These are phyloP conservation scores for Tetrapisispora pingtungensis DNA, from an alignment of 805 yeast species.

Conservation along the genomic window DNA sequence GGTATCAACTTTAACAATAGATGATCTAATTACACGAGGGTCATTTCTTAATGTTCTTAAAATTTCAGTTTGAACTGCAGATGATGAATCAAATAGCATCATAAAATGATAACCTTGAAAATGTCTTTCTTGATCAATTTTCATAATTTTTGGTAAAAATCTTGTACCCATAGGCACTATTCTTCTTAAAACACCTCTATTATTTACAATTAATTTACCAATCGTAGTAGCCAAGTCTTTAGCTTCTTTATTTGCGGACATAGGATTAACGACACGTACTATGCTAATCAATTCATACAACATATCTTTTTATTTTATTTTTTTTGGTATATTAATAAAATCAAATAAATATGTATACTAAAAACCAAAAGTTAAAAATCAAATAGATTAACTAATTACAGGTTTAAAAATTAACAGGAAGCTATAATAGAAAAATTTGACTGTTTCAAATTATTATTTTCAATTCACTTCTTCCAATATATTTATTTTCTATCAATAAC, in stretches of 20 bases:
- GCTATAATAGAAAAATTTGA: no score
- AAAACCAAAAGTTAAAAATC: no score
- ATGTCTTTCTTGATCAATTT: constrained; percentile 79
- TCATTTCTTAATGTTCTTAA: constrained; percentile 71
- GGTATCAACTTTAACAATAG: constrained; percentile 54
- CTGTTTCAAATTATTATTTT: no score
- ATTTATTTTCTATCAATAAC: no score
- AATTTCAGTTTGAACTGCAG: constrained; percentile 80
- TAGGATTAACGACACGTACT: constrained; percentile 64
- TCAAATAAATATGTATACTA: no score
- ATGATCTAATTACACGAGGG: constrained; percentile 81
- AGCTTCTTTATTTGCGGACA: constrained; percentile 46
- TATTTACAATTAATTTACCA: constrained; percentile 72
- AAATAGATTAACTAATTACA: no score
- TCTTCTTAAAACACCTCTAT: constrained; percentile 89
- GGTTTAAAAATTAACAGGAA: no score
- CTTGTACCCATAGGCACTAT: constrained; percentile 70
- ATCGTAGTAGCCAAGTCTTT: constrained; percentile 55
- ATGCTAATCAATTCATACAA: constrained; percentile 84
- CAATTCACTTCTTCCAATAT: no score
- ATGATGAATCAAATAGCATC: constrained; percentile 77
- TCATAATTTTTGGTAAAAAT: constrained; percentile 69
- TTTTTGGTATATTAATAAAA: neutral
- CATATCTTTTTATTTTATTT: constrained; percentile 38
- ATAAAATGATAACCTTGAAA: constrained; percentile 84